Percentiles rank a stretch among this genome's conserved stretches.
Evolutionary conservation across 495 filamentous ascomycete species (phyloP).

Genomic region (Tirmania nivea): DNA sequence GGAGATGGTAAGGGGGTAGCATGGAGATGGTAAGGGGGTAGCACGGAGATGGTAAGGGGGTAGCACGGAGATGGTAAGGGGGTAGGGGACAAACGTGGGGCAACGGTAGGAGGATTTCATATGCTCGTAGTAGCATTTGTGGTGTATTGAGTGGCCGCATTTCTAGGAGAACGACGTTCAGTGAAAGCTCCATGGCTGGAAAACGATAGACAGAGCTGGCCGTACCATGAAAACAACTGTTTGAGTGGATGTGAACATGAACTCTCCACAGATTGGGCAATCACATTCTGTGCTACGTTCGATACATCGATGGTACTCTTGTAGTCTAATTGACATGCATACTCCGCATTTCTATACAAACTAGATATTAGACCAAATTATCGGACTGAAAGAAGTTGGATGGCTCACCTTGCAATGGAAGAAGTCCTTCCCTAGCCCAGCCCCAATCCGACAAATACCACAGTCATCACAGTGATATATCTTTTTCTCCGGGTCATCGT

Average conservation of each 20-base stretch:
- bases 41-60: not conserved
- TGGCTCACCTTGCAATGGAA: constrained; percentile 74
- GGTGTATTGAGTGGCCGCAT: constrained; percentile 91
- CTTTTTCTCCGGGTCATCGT: constrained; percentile 70
- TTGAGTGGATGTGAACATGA: constrained; percentile 84
- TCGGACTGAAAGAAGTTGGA: not conserved
- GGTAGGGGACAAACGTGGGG: constrained; percentile 31
- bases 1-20: not conserved
- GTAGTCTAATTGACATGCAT: constrained; percentile 67
- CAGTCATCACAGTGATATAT: constrained; percentile 97
- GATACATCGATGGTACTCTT: constrained; percentile 74
- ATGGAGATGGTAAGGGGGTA: not conserved
- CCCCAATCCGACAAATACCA: constrained; percentile 79
- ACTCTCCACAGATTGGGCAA: constrained; percentile 95
- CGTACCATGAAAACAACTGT: constrained; percentile 66
- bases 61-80: not conserved
- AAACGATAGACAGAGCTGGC: not conserved
- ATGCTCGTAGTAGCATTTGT: constrained; percentile 61
- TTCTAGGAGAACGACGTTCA: constrained; percentile 18
- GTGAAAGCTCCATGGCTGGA: not conserved
- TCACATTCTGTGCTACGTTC: constrained; percentile 87
- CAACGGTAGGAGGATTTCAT: constrained; percentile 79
- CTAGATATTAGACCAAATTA: not conserved
- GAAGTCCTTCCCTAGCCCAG: constrained; percentile 87
- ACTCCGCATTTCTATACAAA: constrained; percentile 54